These are phyloP conservation scores for Cucurbita argyrosperma DNA, from an alignment of 306 rosid genomes.

Conservation along the genomic window DNA sequence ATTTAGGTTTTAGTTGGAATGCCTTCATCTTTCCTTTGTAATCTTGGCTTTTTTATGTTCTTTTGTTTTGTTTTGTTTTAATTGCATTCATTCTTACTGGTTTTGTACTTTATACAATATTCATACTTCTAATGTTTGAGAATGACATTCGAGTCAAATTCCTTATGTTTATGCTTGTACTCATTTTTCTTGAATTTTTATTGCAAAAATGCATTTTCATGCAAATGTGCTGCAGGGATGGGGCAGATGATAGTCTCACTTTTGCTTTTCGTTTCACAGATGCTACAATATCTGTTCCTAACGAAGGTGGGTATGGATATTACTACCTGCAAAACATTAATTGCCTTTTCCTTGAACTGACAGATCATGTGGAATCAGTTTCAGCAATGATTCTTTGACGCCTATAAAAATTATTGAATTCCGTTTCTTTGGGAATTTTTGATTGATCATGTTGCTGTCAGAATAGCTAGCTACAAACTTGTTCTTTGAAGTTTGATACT, in stretches of 20 bases:
- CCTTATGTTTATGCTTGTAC: not conserved
- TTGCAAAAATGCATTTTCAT: not conserved
- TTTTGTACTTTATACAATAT: not conserved
- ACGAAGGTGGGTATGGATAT: conserved; percentile 53
- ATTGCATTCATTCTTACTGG: not conserved
- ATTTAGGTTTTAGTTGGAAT: no score
- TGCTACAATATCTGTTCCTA: conserved; percentile 67
- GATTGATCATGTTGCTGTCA: not conserved
- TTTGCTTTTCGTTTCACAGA: conserved; percentile 98
- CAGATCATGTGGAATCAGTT: not conserved
- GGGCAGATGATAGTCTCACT: conserved; percentile 81
- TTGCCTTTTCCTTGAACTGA: not conserved
- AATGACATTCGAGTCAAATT: not conserved
- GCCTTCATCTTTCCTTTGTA: no score
- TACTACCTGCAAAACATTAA: not conserved
- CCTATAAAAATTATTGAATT: not conserved
- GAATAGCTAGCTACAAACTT: not conserved
- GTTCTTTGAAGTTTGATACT: not conserved
- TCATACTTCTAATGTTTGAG: not conserved
- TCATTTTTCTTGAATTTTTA: not conserved
- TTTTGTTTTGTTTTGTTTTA: no score
- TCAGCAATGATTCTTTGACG: not conserved
- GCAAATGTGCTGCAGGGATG: conserved; percentile 50
- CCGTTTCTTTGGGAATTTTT: not conserved
- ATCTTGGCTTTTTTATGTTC: no score